A percentile compares a stretch with the other conserved stretches of the same genome.
phyloP scores from a whole-genome alignment of 2,329 filamentous ascomycete species.

The Colletotrichum spinosum region DNA sequence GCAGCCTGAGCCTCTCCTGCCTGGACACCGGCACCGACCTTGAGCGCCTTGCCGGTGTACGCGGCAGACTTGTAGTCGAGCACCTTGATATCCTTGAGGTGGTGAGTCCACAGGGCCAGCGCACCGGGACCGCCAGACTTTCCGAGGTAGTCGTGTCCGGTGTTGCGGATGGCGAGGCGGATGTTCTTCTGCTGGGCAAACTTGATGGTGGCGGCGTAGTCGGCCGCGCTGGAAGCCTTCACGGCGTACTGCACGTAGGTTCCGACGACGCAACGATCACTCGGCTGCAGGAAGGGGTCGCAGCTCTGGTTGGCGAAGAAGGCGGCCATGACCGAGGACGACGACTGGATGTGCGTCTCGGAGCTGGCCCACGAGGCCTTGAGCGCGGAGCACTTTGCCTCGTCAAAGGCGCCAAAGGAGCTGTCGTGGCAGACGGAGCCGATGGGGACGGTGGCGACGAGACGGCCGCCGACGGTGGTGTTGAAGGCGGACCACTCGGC shows the following conservation, averaged over 20 bases:
- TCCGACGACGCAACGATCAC: conserved; percentile 25
- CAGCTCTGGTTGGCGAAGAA: conserved; percentile 55
- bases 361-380: conserved; percentile 57
- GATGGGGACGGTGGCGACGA: conserved; percentile 64
- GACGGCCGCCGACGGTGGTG: conserved; percentile 58
- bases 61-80: conserved; percentile 41
- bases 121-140: conserved; percentile 50
- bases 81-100: conserved; percentile 51
- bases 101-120: conserved; percentile 53
- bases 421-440: conserved; percentile 62
- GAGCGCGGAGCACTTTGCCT: conserved; percentile 54
- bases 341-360: conserved; percentile 55
- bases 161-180: conserved; percentile 52
- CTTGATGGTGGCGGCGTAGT: conserved; percentile 32
- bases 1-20: conserved; percentile 54
- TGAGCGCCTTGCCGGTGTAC: conserved; percentile 62
- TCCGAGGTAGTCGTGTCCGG: conserved; percentile 50
- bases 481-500: conserved; percentile 63
- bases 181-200: conserved; percentile 57
- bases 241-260: conserved; percentile 36
- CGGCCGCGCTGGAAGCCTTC: conserved; percentile 28
- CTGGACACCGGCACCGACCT: conserved; percentile 61
- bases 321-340: conserved; percentile 53
- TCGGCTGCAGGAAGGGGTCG: conserved; percentile 47
- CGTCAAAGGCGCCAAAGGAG: conserved; percentile 62